Evolutionary conservation across 2,329 filamentous ascomycete species (phyloP).

Genomic region (Leptodontidium sp.): DNA sequence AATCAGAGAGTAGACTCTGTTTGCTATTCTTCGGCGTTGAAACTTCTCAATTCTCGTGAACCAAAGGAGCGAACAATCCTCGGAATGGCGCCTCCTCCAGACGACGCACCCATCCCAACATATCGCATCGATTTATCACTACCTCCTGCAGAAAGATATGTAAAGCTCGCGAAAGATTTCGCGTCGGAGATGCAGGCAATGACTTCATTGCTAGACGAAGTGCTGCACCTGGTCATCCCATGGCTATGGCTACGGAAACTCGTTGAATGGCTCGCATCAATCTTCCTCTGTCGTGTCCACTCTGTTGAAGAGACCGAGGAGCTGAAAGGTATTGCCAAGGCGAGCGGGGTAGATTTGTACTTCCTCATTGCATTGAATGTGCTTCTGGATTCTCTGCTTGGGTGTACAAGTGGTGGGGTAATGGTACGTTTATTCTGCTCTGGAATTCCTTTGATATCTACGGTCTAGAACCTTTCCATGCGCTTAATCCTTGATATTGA

Average conservation of each 20-base stretch:
- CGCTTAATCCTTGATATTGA: background rate
- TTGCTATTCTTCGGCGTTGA: too few relatives aligned
- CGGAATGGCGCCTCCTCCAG: background rate
- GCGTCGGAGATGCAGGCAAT: conserved; percentile 54
- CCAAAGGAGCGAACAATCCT: background rate
- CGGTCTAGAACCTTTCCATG: background rate
- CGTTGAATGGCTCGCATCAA: conserved; percentile 51
- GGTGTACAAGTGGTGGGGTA: conserved; percentile 67
- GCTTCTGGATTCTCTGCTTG: conserved; percentile 68
- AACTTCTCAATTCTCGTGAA: too few relatives aligned
- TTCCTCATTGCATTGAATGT: conserved; percentile 69
- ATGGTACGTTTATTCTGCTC: conserved; percentile 25
- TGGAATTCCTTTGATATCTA: background rate
- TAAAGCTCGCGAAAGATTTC: conserved; percentile 56
- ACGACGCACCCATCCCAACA: conserved; percentile 43
- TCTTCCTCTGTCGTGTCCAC: conserved; percentile 59
- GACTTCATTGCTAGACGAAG: conserved; percentile 58
- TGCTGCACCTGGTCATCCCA: conserved; percentile 49
- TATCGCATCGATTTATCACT: conserved; percentile 63
- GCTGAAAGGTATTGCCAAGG: conserved; percentile 62
- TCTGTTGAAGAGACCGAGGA: conserved; percentile 66
- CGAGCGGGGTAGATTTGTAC: conserved; percentile 62
- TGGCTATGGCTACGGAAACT: conserved; percentile 38
- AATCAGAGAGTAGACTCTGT: background rate
- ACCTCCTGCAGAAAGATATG: conserved; percentile 60